phyloP scores from a whole-genome alignment of 371 early-diverging fungal species.

The Nematocida major region DNA sequence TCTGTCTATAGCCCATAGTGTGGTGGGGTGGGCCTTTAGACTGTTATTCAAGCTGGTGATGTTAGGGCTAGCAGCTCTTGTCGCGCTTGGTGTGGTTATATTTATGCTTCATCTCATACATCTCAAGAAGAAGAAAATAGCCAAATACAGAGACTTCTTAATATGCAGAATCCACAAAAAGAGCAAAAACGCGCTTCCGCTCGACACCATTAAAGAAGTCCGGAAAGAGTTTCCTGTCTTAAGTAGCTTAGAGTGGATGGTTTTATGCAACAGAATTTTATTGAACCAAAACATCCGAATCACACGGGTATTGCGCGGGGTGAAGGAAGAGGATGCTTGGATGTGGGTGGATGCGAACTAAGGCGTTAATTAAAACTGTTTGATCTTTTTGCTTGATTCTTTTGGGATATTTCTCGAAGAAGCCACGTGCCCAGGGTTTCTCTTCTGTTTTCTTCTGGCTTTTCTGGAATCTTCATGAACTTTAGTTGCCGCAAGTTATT shows the following conservation, averaged over 20 bases:
- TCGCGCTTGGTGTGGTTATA: background rate
- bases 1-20: no score
- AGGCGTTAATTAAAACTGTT: background rate
- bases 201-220: slow-evolving; percentile 23
- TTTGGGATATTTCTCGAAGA: background rate
- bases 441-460: slow-evolving; percentile 10
- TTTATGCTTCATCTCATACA: slow-evolving; percentile 1
- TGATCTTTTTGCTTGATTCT: slow-evolving; percentile 1
- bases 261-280: slow-evolving; percentile 14
- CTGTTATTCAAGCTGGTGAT: background rate
- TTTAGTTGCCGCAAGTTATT: slow-evolving; percentile 38
- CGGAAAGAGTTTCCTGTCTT: slow-evolving; percentile 18
- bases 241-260: slow-evolving; percentile 30
- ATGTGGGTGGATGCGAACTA: slow-evolving; percentile 16
- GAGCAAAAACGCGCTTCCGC: background rate
- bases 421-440: slow-evolving; percentile 47
- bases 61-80: background rate
- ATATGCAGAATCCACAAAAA: slow-evolving; percentile 3
- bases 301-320: background rate
- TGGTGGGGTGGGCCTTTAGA: background rate
- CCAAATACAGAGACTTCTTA: slow-evolving; percentile 10
- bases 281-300: slow-evolving; percentile 33
- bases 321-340: slow-evolving; percentile 18
- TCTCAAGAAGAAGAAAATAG: background rate
- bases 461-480: slow-evolving; percentile 27